Evolutionary conservation across 164 flowering plant species (phyloP).

Genomic region (Stephania cephalantha): DNA sequence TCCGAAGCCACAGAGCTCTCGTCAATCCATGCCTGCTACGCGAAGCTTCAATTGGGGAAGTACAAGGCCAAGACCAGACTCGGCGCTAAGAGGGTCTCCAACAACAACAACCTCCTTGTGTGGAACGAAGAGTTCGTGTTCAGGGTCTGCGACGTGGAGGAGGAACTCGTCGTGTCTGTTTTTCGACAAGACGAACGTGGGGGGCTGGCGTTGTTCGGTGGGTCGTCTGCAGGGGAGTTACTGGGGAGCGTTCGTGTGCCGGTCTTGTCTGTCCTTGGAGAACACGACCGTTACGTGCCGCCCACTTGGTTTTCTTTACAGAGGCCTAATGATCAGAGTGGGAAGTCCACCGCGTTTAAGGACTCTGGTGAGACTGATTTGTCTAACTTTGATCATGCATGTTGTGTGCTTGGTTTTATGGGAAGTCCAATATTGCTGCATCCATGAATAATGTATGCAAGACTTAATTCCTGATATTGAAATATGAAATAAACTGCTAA

Average conservation of each 20-base stretch:
- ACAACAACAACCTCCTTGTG: constrained; percentile 23
- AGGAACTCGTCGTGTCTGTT: constrained; percentile 51
- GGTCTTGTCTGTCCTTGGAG: constrained; percentile 32
- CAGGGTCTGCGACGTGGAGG: constrained; percentile 40
- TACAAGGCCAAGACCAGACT: constrained; percentile 46
- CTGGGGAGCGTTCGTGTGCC: constrained; percentile 64
- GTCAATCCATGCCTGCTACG: constrained; percentile 26
- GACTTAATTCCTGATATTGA: too few species aligned
- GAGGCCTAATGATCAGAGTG: constrained; percentile 23
- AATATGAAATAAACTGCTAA: neutral
- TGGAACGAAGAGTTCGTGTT: constrained; percentile 92
- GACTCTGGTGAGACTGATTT: constrained; percentile 41
- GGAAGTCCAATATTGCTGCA: too few species aligned
- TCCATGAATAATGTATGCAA: too few species aligned
- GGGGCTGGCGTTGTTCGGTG: constrained; percentile 18
- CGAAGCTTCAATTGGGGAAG: constrained; percentile 55
- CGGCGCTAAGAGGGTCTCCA: constrained; percentile 10
- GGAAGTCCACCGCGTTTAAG: constrained; percentile 21
- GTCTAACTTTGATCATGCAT: too few species aligned
- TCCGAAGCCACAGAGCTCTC: constrained; percentile 51
- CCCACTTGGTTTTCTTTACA: constrained; percentile 78
- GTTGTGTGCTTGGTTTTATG: too few species aligned
- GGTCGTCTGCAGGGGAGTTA: constrained; percentile 26
- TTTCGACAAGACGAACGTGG: constrained; percentile 21
- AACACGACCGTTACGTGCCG: constrained; percentile 44